These are phyloP conservation scores for Lathyrus sativus DNA, from an alignment of 306 rosid species.

Conservation along the genomic window DNA sequence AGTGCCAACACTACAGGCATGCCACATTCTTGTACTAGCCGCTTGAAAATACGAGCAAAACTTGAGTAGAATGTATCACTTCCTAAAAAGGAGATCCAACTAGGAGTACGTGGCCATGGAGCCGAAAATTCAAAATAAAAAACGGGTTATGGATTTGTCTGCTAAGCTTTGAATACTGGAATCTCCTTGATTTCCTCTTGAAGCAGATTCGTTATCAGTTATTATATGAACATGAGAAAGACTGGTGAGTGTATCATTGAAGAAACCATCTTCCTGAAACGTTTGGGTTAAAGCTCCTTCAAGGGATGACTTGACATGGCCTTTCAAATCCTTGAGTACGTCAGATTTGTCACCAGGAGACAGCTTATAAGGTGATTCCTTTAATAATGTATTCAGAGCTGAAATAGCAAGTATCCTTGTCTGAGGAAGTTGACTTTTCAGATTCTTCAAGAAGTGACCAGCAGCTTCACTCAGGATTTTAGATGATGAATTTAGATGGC, in stretches of 20 bases:
- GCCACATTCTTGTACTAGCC: slow-evolving; percentile 96
- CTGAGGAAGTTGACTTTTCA: too few species aligned
- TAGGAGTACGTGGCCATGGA: slow-evolving; percentile 99
- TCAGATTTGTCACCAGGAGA: slow-evolving; percentile 51
- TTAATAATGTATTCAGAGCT: too few species aligned
- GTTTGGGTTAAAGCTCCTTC: slow-evolving; percentile 83
- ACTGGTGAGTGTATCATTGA: slow-evolving; percentile 82
- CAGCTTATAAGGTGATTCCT: too few species aligned
- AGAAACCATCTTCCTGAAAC: slow-evolving; percentile 94
- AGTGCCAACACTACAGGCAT: slow-evolving; percentile 75
- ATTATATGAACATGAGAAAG: slow-evolving; percentile 95
- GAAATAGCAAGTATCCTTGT: too few species aligned
- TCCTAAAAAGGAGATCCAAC: slow-evolving; percentile 89
- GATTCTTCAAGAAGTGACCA: too few species aligned
- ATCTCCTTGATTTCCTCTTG: slow-evolving; percentile 81
- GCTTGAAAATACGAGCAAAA: slow-evolving; percentile 94
- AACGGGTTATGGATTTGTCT: slow-evolving; percentile 91
- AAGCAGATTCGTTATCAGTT: slow-evolving; percentile 69
- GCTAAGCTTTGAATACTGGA: slow-evolving; percentile 93
- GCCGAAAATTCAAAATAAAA: slow-evolving; percentile 93
- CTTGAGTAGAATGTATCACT: slow-evolving; percentile 84
- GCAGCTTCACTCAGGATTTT: too few species aligned
- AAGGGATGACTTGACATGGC: slow-evolving; percentile 70
- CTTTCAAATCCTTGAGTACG: slow-evolving; percentile 49
- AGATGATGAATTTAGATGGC: too few species aligned